These are phyloP conservation scores for Gynandropsis gynandra DNA, from an alignment of 345 rosid species.

Conservation along the genomic window DNA sequence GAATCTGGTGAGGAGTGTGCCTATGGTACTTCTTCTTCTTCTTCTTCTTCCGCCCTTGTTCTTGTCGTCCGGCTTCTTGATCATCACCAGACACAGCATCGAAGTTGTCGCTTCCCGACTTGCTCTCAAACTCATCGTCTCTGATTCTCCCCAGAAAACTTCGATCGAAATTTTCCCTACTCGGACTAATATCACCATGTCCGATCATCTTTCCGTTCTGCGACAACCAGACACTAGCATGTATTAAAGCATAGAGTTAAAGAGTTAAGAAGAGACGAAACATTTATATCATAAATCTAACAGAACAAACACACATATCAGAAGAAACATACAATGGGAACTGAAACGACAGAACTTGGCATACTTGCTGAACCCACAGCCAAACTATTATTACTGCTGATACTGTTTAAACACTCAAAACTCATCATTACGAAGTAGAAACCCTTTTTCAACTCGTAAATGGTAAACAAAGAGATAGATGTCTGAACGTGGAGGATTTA, in stretches of 20 bases:
- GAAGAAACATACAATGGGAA: constrained; percentile 17
- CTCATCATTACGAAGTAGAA: constrained; percentile 21
- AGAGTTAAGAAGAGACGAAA: constrained; percentile 4
- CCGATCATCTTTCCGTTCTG: constrained; percentile 43
- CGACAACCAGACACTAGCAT: constrained; percentile 18
- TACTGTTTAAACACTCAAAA: constrained; percentile 27
- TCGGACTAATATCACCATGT: constrained; percentile 31
- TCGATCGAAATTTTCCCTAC: constrained; percentile 42
- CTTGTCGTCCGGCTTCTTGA: constrained; percentile 33
- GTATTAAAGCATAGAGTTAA: neutral
- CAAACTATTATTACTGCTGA: constrained; percentile 14
- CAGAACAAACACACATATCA: neutral
- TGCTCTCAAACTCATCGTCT: constrained; percentile 52
- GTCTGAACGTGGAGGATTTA: neutral
- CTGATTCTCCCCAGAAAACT: constrained; percentile 30
- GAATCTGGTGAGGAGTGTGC: constrained; percentile 67
- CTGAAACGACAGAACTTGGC: constrained; percentile 21
- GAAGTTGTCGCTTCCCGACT: constrained; percentile 48
- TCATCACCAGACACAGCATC: constrained; percentile 59
- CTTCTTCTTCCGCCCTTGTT: constrained; percentile 36
- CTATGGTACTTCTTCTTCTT: constrained; percentile 45
- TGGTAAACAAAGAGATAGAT: no score
- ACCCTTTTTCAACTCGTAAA: constrained; percentile 13
- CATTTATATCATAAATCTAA: neutral
- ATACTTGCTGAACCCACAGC: constrained; percentile 11